Percentiles rank a stretch among this genome's conserved stretches.
phyloP scores from a whole-genome alignment of 2,329 filamentous ascomycete genomes.

The Ascochyta fabae region DNA sequence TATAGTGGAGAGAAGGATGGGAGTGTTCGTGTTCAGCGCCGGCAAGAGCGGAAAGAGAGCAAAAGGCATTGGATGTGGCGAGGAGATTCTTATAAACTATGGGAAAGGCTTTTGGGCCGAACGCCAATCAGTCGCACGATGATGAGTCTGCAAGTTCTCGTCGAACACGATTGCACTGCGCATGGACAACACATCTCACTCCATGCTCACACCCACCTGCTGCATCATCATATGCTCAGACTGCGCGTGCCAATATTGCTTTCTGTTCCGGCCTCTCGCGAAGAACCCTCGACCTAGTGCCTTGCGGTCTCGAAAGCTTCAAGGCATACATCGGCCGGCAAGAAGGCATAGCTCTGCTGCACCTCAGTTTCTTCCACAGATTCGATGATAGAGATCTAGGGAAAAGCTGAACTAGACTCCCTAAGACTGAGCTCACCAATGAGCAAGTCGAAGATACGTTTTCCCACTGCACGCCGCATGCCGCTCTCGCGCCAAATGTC shows the following conservation, averaged over 20 bases:
- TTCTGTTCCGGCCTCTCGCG: background rate
- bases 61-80: constrained; percentile 55
- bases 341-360: too few relatives aligned
- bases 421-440: background rate
- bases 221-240: background rate
- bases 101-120: constrained; percentile 60
- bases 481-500: background rate
- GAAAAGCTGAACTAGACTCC: background rate
- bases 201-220: too few relatives aligned
- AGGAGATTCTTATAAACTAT: constrained; percentile 62
- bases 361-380: too few relatives aligned
- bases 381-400: too few relatives aligned
- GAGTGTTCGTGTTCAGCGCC: constrained; percentile 57
- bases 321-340: background rate
- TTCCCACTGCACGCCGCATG: background rate
- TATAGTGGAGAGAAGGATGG: constrained; percentile 56
- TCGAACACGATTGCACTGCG: background rate
- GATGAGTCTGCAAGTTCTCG: background rate
- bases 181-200: background rate
- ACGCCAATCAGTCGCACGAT: constrained; percentile 28
- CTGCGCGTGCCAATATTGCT: background rate
- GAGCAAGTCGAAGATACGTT: background rate
- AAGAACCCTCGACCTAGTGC: background rate
- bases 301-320: background rate
- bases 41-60: constrained; percentile 56